Evolutionary conservation across 139 green algal genomes (phyloP), one percentile per base, ranked within the genome.

Genomic region (Chlorella sp.): DNA sequence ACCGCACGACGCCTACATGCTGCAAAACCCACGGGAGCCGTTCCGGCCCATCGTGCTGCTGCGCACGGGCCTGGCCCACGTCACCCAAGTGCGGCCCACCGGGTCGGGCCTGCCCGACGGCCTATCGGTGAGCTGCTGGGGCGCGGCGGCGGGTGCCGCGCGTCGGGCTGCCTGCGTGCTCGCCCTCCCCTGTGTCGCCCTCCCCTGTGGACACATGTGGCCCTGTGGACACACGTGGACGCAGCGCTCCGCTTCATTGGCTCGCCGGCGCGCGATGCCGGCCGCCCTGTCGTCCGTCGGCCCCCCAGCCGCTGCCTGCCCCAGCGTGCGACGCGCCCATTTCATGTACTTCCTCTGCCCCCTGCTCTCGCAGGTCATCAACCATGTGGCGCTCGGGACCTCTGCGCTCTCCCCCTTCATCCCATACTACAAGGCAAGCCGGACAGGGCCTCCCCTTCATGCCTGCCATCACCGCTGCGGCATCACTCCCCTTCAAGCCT

Each of bases 341-440:
- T 55, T 76, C 56, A 76, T 42, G 2, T 48, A 76, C n/a, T 23
- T 63, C 1, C 33, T 6, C 11, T 3, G 2, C 33, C 5, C 23
- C 35, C 27, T 27, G 59, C 33, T 8, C 27, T 19, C 14, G 14
- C 35, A 9, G 25, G 3, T 35, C 55, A 8, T 25, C 55, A 5
- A 9, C 55, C 25, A 12, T 9, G 27, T n/a, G 35, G 25, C 63
- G 41, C 36, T 70, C 41, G 21, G 23, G 38, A 64, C 68, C 29
- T 60, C 72, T 21, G 27, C 27, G 23, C 72, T 77, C 5, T 51
- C 59, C 43, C 72, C 72, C 58, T 77, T 71, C 61, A 61, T 77
- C 17, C 72, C 72, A 3, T 21, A 71, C 17, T 77, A 77, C 72
- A 70, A 63, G 29, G 58, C 41, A 15, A 8, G 58, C 14, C n/a